Conservation (phyloP, 345 rosid species). For the Aquilaria sinensis region DNA sequence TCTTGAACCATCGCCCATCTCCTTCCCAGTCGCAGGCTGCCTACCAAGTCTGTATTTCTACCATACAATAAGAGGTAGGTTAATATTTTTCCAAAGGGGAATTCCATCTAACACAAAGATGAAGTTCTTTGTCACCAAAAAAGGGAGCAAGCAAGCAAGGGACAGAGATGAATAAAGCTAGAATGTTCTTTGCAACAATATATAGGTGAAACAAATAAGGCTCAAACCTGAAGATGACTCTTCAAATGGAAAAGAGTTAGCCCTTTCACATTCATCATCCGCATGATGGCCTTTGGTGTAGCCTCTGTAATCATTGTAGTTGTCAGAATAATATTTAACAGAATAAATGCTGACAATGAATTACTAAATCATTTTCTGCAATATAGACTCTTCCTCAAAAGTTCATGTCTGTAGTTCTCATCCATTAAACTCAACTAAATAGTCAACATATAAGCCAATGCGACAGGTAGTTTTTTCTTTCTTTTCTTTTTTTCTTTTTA, state of each 20-base stretch:
- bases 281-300: slow-evolving; percentile 92
- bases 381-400: too few species aligned
- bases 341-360: too few species aligned
- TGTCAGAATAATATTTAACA: slow-evolving; percentile 1
- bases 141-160: too few species aligned
- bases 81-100: slow-evolving; percentile 1
- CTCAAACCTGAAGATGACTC: slow-evolving; percentile 87
- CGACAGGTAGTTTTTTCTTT: too few species aligned
- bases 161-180: background rate
- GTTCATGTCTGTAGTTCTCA: too few species aligned
- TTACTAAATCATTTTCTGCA: too few species aligned
- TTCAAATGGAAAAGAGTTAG: slow-evolving; percentile 87
- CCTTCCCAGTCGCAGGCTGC: slow-evolving; percentile 79
- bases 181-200: background rate
- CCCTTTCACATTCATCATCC: slow-evolving; percentile 90
- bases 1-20: slow-evolving; percentile 46
- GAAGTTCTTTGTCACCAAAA: background rate
- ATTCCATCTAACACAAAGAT: background rate
- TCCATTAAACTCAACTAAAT: too few species aligned
- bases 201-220: slow-evolving; percentile 6
- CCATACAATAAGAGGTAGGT: slow-evolving; percentile 16
- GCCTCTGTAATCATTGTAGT: slow-evolving; percentile 50
- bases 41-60: slow-evolving; percentile 91
- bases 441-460: too few species aligned
- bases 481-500: too few species aligned